Evolutionary conservation across 176 grass and related monocot species (phyloP), one percentile per base, ranked within the genome.

Genomic region (Oropetium thomaeum): DNA sequence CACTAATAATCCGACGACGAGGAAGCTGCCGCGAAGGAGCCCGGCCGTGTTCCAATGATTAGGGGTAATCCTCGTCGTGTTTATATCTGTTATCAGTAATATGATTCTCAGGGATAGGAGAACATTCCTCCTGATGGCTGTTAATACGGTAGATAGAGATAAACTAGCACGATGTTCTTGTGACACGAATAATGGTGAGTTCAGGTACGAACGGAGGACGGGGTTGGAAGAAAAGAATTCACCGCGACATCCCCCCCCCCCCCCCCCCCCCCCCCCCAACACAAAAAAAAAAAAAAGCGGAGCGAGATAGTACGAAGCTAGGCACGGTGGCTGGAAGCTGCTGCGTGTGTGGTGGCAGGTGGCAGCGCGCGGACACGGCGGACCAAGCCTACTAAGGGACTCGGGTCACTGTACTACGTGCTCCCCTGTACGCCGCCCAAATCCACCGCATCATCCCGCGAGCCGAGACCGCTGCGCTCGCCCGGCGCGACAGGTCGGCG

Each of bases 21-120:
- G 81, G 82, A 88, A 88, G 86, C 42, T 88, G 81, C 86, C 69
- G 45, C 37, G 81, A 88, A 80, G 78, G 37, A 62, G 27, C 35
- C 30, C 2, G n/a, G n/a, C n/a, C n/a, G n/a, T n/a, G 5, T 57
- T 23, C 54, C 43, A 62, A 79, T 83, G 68, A 83, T 79, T 74
- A 83, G 69, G 55, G 61, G 3, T 69, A 79, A 79, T 31, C 62
- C 26, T 26, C 40, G 17, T 61, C 44, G 51, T 42, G 51, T 74
- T n/a, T n/a, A n/a, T 83, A 62, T 43, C 5, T 51, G 67, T 53
- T 42, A 34, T n/a, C 11, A 27, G 82, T 2, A 27, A 74, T 2
- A 26, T 64, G 62, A 44, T 79, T 74, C n/a, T 69, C 75, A 38
- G 1, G 72, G 23, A 39, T n/a, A 1, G 74, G 28, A 43, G 69